Evolutionary conservation across 495 filamentous ascomycete genomes (phyloP).

Genomic region (Hapsidospora chrysogenum): DNA sequence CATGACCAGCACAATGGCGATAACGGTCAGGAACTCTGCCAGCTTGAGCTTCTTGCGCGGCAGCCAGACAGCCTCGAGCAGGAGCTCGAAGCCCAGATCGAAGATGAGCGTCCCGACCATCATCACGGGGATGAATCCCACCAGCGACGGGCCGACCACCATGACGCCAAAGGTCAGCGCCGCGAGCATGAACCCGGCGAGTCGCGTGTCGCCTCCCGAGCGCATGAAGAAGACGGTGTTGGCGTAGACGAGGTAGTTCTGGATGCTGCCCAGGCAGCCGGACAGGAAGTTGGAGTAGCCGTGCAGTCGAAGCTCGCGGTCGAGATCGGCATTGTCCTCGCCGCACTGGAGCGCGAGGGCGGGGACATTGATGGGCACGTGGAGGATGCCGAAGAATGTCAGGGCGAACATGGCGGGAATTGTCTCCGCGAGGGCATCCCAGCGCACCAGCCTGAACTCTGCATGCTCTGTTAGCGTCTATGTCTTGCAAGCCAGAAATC

Average conservation of each 20-base stretch:
- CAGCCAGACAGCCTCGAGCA: constrained; percentile 73
- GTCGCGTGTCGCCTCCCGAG: constrained; percentile 69
- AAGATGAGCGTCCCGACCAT: constrained; percentile 93
- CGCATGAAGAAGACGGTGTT: constrained; percentile 92
- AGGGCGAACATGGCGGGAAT: constrained; percentile 93
- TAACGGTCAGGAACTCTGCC: constrained; percentile 80
- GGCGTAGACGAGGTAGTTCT: constrained; percentile 95
- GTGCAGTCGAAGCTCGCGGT: constrained; percentile 84
- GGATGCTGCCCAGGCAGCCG: constrained; percentile 72
- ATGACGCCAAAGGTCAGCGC: constrained; percentile 63
- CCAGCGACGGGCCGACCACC: constrained; percentile 67
- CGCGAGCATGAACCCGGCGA: constrained; percentile 79
- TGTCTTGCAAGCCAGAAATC: neutral
- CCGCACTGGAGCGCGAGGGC: constrained; percentile 75
- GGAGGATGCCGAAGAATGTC: constrained; percentile 92
- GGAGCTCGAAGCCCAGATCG: constrained; percentile 75
- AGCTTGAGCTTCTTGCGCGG: constrained; percentile 72
- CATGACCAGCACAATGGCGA: constrained; percentile 91
- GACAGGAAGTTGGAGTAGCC: constrained; percentile 87
- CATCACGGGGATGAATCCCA: constrained; percentile 92
- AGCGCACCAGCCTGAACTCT: constrained; percentile 64
- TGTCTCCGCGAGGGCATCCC: constrained; percentile 60
- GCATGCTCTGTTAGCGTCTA: constrained; percentile 10
- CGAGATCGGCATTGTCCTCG: constrained; percentile 79
- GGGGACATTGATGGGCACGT: constrained; percentile 95